These are phyloP conservation scores for Termitomyces titanicus DNA, from an alignment of 768 basidiomycete genomes.

Conservation along the genomic window DNA sequence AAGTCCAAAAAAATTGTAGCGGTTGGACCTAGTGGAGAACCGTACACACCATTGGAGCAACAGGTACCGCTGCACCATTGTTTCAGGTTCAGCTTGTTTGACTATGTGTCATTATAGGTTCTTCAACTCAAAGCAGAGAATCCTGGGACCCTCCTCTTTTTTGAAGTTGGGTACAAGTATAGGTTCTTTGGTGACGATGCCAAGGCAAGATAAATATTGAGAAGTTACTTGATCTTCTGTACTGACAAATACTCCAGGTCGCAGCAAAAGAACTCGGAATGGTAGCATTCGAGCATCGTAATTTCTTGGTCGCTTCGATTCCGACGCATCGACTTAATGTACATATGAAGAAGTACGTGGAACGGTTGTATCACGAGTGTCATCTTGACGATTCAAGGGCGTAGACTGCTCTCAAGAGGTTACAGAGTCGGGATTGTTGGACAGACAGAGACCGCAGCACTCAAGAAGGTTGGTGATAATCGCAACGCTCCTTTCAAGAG, in stretches of 20 bases:
- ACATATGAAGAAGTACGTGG: conserved; percentile 68
- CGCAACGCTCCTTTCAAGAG: conserved; percentile 71
- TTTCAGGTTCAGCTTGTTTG: neutral
- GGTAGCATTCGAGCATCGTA: conserved; percentile 65
- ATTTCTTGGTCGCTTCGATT: conserved; percentile 73
- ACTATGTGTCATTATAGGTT: conserved; percentile 34
- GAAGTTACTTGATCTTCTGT: neutral
- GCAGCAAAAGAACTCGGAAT: conserved; percentile 79
- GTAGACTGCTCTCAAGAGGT: conserved; percentile 68
- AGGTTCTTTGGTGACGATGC: conserved; percentile 85
- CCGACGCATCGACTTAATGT: conserved; percentile 65
- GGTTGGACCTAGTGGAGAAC: conserved; percentile 64
- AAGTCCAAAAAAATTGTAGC: conserved; percentile 35
- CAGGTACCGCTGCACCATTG: conserved; percentile 39
- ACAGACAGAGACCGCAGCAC: conserved; percentile 84
- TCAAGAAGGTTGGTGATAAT: conserved; percentile 81
- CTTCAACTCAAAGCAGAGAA: conserved; percentile 59
- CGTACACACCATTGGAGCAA: conserved; percentile 75
- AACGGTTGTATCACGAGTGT: neutral
- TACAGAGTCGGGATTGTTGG: conserved; percentile 81
- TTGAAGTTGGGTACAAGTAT: conserved; percentile 85
- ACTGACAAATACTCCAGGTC: conserved; percentile 35
- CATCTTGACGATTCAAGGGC: conserved; percentile 2
- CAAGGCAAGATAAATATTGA: conserved; percentile 37
- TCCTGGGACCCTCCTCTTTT: conserved; percentile 65